Evolutionary conservation across 805 yeast genomes (phyloP).

Genomic region (Zygoascus tannicola): DNA sequence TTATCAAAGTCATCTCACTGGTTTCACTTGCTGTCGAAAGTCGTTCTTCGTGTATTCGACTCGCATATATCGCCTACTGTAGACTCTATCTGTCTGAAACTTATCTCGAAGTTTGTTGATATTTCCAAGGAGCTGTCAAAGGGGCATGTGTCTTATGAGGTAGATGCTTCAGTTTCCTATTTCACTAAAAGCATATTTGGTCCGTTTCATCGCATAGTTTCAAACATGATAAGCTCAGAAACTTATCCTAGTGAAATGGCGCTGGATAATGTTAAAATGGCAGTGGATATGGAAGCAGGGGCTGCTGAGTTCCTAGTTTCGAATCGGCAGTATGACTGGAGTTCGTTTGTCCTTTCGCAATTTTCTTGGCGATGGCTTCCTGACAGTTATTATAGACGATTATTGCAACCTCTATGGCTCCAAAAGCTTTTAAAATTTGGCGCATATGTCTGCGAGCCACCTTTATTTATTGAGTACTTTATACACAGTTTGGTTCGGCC

Average conservation of each 20-base stretch:
- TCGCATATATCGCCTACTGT: background rate
- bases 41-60: background rate
- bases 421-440: background rate
- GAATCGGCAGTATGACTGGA: background rate
- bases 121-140: background rate
- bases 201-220: background rate
- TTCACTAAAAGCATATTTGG: background rate
- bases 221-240: slow-evolving; percentile 2
- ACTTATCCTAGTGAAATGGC: background rate
- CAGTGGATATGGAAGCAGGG: background rate
- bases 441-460: background rate
- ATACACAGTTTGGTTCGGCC: background rate
- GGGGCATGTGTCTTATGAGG: background rate
- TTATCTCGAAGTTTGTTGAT: background rate
- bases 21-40: background rate
- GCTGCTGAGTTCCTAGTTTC: slow-evolving; percentile 2
- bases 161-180: background rate
- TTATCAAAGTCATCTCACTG: background rate
- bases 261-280: background rate
- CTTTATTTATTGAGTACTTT: background rate
- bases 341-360: slow-evolving; percentile 1
- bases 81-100: background rate
- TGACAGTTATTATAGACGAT: background rate
- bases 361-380: slow-evolving; percentile 7
- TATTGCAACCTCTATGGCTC: slow-evolving; percentile 1